Evolutionary conservation across 176 grass and related monocot species (phyloP), one percentile per base, ranked within the genome.

Genomic region (Thinopyrum elongatum): DNA sequence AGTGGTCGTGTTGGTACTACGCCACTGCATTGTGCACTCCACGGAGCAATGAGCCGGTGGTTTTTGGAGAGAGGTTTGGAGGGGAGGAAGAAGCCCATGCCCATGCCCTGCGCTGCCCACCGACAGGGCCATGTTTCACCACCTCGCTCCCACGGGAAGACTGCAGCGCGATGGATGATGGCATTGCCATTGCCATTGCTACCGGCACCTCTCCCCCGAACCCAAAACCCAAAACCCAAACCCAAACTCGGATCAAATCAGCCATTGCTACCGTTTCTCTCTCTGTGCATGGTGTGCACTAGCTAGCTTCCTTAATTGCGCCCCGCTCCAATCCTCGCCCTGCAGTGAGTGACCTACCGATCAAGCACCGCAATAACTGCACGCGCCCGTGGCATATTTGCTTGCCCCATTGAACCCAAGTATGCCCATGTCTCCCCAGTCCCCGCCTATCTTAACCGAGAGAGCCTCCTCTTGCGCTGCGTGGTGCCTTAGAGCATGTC

Each of bases 51-150:
- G 87, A 94, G 26, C 36, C 36, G 68, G 81, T 71, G 81, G 76
- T 39, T 26, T 86, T 65, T 4, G 5, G 72, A 73, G 38, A 29
- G 15, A 3, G 9, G 39, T 10, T 10, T 41, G 39, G 57, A 23
- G 55, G 21, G 47, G 26, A 84, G 84, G 51, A 21, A 86, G 42
- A 91, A 51, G 47, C 49, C 49, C 49, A 53, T 51, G 80, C 83
- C 82, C 80, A 83, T 87, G 88, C 86, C 53, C 53, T 44, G 42
- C 42, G 3, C 41, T 57, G 53, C 16, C 71, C 88, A 93, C 91
- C 88, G 89, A 91, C 94, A 93, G 88, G 59, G 80, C 76, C 86
- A 84, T 90, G 83, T 88, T 92, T 95, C 83, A 87, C 88, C 86
- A 62, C 93, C 81, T 51, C 93, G 16, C 57, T 74, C 16, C 78